phyloP scores from a whole-genome alignment of 2,329 filamentous ascomycete species.

The Xylariaceae sp. region DNA sequence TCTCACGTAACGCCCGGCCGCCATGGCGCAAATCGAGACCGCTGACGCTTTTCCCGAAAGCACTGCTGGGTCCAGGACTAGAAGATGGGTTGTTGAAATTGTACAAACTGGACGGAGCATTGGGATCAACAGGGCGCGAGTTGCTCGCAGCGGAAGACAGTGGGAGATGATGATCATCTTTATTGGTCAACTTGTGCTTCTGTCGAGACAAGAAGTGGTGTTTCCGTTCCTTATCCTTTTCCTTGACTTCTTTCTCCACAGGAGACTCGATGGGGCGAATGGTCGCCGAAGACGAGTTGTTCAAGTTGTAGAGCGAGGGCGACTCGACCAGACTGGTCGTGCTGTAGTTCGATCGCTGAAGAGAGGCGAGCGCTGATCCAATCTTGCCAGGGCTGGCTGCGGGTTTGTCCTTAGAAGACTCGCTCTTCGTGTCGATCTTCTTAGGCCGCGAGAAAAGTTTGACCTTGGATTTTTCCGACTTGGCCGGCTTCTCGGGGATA shows the following conservation, averaged over 20 bases:
- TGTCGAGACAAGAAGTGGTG: conserved; percentile 75
- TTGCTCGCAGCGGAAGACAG: conserved; percentile 73
- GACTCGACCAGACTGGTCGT: conserved; percentile 65
- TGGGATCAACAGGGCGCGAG: conserved; percentile 69
- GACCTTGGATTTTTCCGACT: conserved; percentile 69
- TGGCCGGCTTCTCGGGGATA: conserved; percentile 53
- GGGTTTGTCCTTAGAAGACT: conserved; percentile 55
- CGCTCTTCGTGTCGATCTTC: conserved; percentile 67
- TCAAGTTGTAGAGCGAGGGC: conserved; percentile 64
- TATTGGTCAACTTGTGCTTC: conserved; percentile 69
- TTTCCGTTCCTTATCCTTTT: conserved; percentile 69
- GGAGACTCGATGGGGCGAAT: conserved; percentile 58
- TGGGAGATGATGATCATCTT: conserved; percentile 67
- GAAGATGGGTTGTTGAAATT: conserved; percentile 65
- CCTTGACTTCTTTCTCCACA: conserved; percentile 43
- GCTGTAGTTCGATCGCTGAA: conserved; percentile 64
- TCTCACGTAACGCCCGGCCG: conserved; percentile 70
- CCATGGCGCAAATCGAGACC: conserved; percentile 74
- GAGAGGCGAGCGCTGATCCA: conserved; percentile 58
- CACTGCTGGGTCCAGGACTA: conserved; percentile 60
- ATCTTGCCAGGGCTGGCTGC: conserved; percentile 69
- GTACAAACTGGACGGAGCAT: conserved; percentile 69
- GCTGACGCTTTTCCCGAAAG: conserved; percentile 78
- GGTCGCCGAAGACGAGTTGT: conserved; percentile 73
- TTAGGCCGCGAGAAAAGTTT: conserved; percentile 76